Evolutionary conservation across 2,329 filamentous ascomycete species (phyloP), one percentile per base, ranked within the genome.

Genomic region (Grosmannia clavigera): DNA sequence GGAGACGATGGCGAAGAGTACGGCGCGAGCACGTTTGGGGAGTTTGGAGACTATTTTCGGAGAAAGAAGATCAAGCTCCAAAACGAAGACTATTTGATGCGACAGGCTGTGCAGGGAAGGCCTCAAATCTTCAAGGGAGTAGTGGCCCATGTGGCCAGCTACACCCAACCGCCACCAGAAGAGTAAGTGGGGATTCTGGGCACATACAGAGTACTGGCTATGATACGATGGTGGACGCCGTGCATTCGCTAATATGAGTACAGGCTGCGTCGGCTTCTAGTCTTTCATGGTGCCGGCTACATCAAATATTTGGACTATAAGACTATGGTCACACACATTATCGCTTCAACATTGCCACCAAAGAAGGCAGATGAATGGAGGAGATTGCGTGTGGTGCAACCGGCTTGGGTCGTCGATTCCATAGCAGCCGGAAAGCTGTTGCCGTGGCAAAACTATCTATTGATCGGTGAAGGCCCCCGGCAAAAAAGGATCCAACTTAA

Each of bases 51-150:
- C 69, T 99, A 97, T 72, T 95, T 96, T 70, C 82, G 92, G 57
- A 86, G 92, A 60, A 99, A 99, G 77, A 96, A 95, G 78, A 85
- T 96, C 72, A 99, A 99, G 70, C 80, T 99, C 3, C 94, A 97
- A 72, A 99, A 99, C 68, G 81, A 94, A 35, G 94, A 99, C 73
- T 85, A 85, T 10, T 83, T 95, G 59, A 77, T 95, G 53, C 85
- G 92, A 61, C 81, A 87, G 38, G 76, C 82, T 4, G 82, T 85
- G 1, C 73, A 76, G 0, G 84, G 86, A 65, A 90, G 88, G 64
- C 90, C 91, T 11, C 84, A 83, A 63, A 90, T 99, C 58, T 99
- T 99, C 78, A 90, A 87, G 66, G 91, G 90, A 0, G 81, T 97
- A 10, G 91, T 96, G 14, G 90, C 87, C 11, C 90, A 96, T 72